phyloP scores from a whole-genome alignment of 2,329 filamentous ascomycete species.

The Calonectria montana region DNA sequence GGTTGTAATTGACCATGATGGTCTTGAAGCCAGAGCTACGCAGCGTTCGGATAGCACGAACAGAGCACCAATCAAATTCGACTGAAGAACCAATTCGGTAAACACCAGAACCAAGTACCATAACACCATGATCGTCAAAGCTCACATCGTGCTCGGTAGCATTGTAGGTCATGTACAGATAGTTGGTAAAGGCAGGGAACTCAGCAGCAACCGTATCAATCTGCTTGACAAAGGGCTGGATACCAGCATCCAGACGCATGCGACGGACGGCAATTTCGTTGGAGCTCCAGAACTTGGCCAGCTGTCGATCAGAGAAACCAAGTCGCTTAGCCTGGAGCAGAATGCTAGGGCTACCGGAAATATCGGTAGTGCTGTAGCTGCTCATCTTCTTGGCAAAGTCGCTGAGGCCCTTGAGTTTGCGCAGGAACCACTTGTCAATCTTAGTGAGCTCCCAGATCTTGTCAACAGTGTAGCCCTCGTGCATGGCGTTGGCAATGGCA shows the following conservation, averaged over 20 bases:
- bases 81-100: conserved; percentile 98
- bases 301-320: conserved; percentile 92
- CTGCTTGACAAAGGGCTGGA: conserved; percentile 93
- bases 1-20: conserved; percentile 95
- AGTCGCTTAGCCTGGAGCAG: conserved; percentile 90
- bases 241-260: conserved; percentile 84
- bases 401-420: conserved; percentile 89
- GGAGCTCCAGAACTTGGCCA: conserved; percentile 93
- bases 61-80: conserved; percentile 99
- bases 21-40: conserved; percentile 89
- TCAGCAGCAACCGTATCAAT: conserved; percentile 98
- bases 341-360: conserved; percentile 71
- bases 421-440: conserved; percentile 99
- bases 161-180: conserved; percentile 96
- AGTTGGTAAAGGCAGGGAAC: conserved; percentile 95
- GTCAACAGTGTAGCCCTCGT: conserved; percentile 90
- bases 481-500: conserved; percentile 98
- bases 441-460: conserved; percentile 99
- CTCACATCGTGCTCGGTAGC: conserved; percentile 84
- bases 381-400: conserved; percentile 87
- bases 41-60: conserved; percentile 91
- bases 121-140: conserved; percentile 91
- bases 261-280: conserved; percentile 92
- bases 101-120: conserved; percentile 96
- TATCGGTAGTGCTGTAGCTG: conserved; percentile 72